Evolutionary conservation across 805 yeast genomes (phyloP), one percentile per base, ranked within the genome.

Genomic region (Cyberlindnera veronae): DNA sequence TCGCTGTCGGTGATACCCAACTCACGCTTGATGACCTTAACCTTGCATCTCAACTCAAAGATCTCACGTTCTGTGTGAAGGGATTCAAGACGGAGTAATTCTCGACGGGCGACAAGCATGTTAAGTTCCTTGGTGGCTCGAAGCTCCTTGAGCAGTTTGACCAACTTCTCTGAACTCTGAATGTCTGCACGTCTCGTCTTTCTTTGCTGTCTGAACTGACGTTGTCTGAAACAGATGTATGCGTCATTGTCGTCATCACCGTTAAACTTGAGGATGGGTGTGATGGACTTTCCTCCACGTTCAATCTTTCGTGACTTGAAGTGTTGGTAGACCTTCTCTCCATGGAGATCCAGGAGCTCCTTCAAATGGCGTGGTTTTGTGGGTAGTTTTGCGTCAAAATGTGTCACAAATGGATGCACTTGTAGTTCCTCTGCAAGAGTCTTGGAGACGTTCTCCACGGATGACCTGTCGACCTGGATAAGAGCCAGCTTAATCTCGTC

Each of bases 181-280:
- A 85, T 76, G 66, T 93, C 99, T 0, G 96, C 86, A 49, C 98
- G 78, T 62, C 99, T 79, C 0, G 99, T 93, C 62, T 93, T 93
- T 62, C 99, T 83, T 22, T 95, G 93, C 58, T 86, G 97, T 50
- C 99, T 79, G 49, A 88, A 83, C 57, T 90, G 98, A 62, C 99
- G 83, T 51, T 96, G 80, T 55, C 99, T 77, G 70, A 93, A 93
- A 67, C 97, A 88, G 29, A 88, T 83, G 62, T 93, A 93, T 2
- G 99, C 98, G 61, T 93, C 97, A 44, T 76, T 77, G 55, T 90
- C 97, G 55, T 90, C 97, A 56, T 89, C 89, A 44, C 87, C 93
- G 41, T 77, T 77, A 60, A 86, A 89, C 60, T 81, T 85, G 36
- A 93, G 68, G 13, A 72, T 62, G 4, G 97, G 95, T 50, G 78